These are phyloP conservation scores for Clitocybe nebularis DNA, from an alignment of 1,284 basidiomycete species.

Conservation along the genomic window DNA sequence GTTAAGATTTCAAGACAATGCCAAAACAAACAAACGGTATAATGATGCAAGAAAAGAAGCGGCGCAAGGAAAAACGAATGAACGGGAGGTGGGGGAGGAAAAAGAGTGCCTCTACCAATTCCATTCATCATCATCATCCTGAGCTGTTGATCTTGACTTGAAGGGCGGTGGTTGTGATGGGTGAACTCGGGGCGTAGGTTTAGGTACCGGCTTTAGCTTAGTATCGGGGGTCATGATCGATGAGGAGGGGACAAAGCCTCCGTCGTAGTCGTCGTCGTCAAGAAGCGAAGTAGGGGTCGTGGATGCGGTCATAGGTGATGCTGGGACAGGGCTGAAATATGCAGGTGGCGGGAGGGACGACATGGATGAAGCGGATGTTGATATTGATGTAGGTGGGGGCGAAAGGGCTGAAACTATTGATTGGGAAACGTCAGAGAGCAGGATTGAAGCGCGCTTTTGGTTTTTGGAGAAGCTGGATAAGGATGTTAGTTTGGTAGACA, in stretches of 20 bases:
- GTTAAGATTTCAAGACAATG: no score
- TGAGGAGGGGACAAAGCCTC: conserved; percentile 6
- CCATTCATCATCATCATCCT: conserved; percentile 55
- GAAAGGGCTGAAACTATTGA: conserved; percentile 47
- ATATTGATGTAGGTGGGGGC: conserved; percentile 10
- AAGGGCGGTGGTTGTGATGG: conserved; percentile 8
- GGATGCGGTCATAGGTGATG: conserved; percentile 7
- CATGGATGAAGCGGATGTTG: conserved; percentile 10
- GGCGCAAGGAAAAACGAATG: background rate
- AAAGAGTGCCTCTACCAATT: conserved; percentile 42
- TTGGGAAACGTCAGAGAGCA: conserved; percentile 62
- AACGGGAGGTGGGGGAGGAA: background rate
- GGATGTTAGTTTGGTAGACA: conserved; percentile 6
- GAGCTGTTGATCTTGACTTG: background rate
- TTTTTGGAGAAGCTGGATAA: conserved; percentile 51
- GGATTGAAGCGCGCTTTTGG: conserved; percentile 62
- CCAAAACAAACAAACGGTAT: no score
- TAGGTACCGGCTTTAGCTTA: conserved; percentile 3
- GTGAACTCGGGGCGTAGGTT: conserved; percentile 12
- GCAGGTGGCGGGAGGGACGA: conserved; percentile 7
- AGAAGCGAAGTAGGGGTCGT: conserved; percentile 11
- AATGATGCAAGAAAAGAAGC: background rate
- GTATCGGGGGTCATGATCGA: conserved; percentile 15
- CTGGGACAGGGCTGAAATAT: conserved; percentile 13
- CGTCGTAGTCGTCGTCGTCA: conserved; percentile 17